A percentile compares a stretch with the other conserved stretches of the same genome.
phyloP scores from a whole-genome alignment of 257 asterid species.

The Prunella vulgaris region DNA sequence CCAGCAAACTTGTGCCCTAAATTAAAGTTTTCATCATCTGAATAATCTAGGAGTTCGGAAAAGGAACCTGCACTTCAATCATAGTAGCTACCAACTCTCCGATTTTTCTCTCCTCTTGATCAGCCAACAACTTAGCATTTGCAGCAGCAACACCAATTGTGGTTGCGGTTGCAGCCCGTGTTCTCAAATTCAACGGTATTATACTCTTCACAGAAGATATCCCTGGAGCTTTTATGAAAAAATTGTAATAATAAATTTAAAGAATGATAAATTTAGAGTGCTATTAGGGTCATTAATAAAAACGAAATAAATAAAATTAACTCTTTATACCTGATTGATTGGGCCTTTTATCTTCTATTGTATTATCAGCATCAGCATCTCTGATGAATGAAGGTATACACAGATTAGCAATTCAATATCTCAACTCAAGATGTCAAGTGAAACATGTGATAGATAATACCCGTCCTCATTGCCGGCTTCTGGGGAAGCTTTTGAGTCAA shows the following conservation, averaged over 20 bases:
- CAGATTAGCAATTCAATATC: constrained; percentile 15
- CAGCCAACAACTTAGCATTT: constrained; percentile 82
- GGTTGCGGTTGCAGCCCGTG: constrained; percentile 84
- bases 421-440: neutral
- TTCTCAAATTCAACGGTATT: constrained; percentile 62
- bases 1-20: neutral
- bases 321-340: constrained; percentile 44
- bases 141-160: constrained; percentile 93
- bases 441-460: constrained; percentile 24
- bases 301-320: neutral
- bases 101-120: constrained; percentile 84
- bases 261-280: too few species aligned
- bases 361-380: constrained; percentile 34
- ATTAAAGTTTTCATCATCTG: neutral
- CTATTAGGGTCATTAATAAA: constrained; percentile 5
- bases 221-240: constrained; percentile 36
- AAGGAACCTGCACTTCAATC: constrained; percentile 71
- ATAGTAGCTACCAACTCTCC: constrained; percentile 59
- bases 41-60: neutral
- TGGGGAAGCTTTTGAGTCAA: constrained; percentile 37
- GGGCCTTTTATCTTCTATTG: constrained; percentile 32
- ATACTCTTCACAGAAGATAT: constrained; percentile 38
- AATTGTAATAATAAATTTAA: constrained; percentile 11
- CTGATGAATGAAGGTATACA: constrained; percentile 29
- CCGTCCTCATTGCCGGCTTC: constrained; percentile 40